A percentile compares a stretch with the other conserved stretches of the same genome.
phyloP scores from a whole-genome alignment of 768 basidiomycete genomes.

The Tricholoma sp. region DNA sequence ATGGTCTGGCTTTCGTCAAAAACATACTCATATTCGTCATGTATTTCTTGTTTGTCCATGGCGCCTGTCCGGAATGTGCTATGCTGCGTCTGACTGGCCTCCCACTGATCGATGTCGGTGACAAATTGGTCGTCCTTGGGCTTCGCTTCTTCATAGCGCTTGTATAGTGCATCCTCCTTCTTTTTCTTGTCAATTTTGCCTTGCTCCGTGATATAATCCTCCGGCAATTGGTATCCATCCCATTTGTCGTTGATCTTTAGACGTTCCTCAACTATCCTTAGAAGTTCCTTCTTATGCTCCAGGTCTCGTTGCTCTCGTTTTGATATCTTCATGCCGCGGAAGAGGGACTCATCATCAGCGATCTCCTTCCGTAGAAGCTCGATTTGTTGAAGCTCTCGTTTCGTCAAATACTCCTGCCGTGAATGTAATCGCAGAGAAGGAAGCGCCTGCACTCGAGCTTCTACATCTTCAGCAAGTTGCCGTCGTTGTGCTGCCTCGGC shows the following conservation, averaged over 20 bases:
- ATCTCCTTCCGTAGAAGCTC: conserved; percentile 92
- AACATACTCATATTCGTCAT: conserved; percentile 93
- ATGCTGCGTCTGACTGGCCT: conserved; percentile 83
- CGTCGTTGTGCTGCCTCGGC: conserved; percentile 81
- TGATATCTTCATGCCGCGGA: conserved; percentile 86
- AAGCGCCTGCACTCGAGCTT: conserved; percentile 47
- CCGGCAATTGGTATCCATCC: conserved; percentile 95
- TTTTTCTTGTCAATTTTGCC: conserved; percentile 98
- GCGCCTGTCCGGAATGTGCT: conserved; percentile 91
- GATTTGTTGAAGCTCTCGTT: conserved; percentile 94
- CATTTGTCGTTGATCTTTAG: conserved; percentile 92
- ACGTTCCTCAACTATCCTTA: conserved; percentile 90
- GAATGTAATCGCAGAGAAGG: conserved; percentile 83
- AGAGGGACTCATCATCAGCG: conserved; percentile 88
- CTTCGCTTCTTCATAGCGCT: conserved; percentile 92
- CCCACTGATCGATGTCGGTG: conserved; percentile 98
- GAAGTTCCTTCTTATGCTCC: conserved; percentile 87
- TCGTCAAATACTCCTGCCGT: conserved; percentile 92
- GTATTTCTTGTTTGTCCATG: conserved; percentile 77
- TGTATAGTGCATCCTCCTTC: conserved; percentile 87
- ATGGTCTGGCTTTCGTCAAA: conserved; percentile 98
- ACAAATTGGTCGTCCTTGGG: conserved; percentile 91
- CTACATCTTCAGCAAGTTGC: conserved; percentile 74
- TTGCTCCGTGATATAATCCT: conserved; percentile 97
- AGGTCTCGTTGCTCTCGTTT: conserved; percentile 78